Evolutionary conservation across 768 basidiomycete species (phyloP).

Genomic region (Leccinum longicurvipes): DNA sequence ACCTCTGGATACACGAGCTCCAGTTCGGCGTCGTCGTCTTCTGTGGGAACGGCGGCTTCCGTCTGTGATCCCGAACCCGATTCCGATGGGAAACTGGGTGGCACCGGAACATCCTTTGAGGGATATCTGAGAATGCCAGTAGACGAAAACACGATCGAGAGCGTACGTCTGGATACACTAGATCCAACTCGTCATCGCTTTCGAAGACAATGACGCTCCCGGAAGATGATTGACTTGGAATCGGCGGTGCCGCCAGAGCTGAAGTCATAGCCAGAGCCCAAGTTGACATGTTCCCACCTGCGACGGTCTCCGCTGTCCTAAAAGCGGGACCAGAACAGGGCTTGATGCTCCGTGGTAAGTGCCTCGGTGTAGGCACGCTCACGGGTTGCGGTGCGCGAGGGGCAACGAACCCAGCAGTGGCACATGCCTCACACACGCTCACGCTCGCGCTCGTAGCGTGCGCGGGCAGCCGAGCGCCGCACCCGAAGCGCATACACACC

Average conservation of each 20-base stretch:
- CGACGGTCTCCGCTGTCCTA: neutral
- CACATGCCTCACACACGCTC: slow-evolving; percentile 15
- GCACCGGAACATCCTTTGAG: slow-evolving; percentile 2
- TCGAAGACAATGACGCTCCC: neutral
- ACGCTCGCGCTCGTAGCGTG: neutral
- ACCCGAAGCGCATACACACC: slow-evolving; percentile 21
- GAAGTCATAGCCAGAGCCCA: too few relatives aligned
- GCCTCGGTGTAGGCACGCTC: neutral
- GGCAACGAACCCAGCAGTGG: slow-evolving; percentile 1
- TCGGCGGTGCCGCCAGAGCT: too few relatives aligned
- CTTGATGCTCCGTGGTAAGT: neutral
- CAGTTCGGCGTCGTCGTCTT: slow-evolving; percentile 6
- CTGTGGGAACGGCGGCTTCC: neutral
- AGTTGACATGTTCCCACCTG: too few relatives aligned
- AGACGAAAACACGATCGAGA: neutral
- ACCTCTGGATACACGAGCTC: slow-evolving; percentile 22
- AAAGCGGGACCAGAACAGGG: neutral
- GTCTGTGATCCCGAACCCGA: neutral
- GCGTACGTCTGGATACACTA: slow-evolving; percentile 26
- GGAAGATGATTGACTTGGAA: too few relatives aligned
- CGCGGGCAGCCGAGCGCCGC: slow-evolving; percentile 7
- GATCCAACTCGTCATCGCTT: slow-evolving; percentile 10
- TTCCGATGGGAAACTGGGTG: neutral
- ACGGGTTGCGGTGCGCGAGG: neutral
- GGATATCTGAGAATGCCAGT: neutral